A percentile compares a stretch with the other conserved stretches of the same genome.
Evolutionary conservation across 345 rosid genomes (phyloP).

Genomic region (Rhodomyrtus tomentosa): DNA sequence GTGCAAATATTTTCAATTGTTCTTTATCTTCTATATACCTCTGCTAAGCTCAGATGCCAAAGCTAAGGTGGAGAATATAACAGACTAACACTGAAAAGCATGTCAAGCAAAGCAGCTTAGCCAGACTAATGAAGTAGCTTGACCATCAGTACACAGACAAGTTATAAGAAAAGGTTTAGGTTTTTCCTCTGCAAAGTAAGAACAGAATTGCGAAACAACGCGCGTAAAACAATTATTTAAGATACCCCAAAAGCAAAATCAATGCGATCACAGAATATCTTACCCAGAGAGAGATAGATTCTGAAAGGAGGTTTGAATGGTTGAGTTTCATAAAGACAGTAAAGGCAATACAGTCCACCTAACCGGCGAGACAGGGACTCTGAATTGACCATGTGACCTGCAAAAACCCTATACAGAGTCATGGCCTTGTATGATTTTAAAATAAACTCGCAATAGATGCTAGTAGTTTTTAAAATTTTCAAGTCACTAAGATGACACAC

Average conservation of each 20-base stretch:
- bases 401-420: neutral
- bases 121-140: neutral
- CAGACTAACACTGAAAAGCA: neutral
- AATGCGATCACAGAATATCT: neutral
- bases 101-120: neutral
- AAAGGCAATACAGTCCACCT: slow-evolving; percentile 92
- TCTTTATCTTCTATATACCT: neutral
- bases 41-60: neutral
- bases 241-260: neutral
- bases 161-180: neutral
- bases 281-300: slow-evolving; percentile 67
- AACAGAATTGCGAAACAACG: neutral
- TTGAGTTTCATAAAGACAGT: slow-evolving; percentile 76
- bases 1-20: neutral
- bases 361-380: slow-evolving; percentile 49
- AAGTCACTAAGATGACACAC: neutral
- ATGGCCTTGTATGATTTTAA: neutral
- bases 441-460: neutral
- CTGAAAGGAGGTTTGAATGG: slow-evolving; percentile 72
- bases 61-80: neutral
- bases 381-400: slow-evolving; percentile 55
- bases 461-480: neutral
- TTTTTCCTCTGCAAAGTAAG: neutral
- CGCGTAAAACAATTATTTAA: neutral
- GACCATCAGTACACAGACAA: neutral